These are phyloP conservation scores for Termitomyces sp. DNA, from an alignment of 768 basidiomycete genomes.

Conservation along the genomic window DNA sequence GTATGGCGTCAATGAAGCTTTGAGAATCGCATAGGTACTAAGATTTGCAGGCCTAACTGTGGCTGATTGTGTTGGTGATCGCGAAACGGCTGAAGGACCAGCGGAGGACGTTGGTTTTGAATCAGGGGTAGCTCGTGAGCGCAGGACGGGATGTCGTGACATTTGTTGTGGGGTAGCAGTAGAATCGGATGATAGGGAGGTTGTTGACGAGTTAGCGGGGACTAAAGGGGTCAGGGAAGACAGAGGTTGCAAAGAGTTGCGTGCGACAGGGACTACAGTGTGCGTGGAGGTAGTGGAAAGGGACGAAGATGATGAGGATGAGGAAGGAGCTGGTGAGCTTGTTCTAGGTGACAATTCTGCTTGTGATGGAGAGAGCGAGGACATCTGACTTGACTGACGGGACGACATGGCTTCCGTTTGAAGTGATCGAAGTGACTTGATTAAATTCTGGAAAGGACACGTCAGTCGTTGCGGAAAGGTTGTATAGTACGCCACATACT, in stretches of 20 bases:
- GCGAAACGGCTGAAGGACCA: conserved; percentile 9
- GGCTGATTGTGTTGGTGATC: conserved; percentile 13
- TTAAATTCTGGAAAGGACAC: conserved; percentile 25
- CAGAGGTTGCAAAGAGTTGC: conserved; percentile 17
- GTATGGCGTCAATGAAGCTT: conserved; percentile 42
- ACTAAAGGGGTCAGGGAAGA: conserved; percentile 19
- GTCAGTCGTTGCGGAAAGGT: conserved; percentile 5
- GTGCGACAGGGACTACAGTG: conserved; percentile 54
- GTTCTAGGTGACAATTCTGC: conserved; percentile 29
- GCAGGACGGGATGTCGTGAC: conserved; percentile 12
- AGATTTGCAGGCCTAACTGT: conserved; percentile 19
- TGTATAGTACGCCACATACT: conserved; percentile 31
- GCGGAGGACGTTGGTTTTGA: conserved; percentile 15
- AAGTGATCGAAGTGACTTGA: conserved; percentile 34
- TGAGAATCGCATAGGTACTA: conserved; percentile 36
- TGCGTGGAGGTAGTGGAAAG: conserved; percentile 69
- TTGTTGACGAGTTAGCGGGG: conserved; percentile 27
- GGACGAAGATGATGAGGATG: conserved; percentile 62
- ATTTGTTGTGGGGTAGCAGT: conserved; percentile 26
- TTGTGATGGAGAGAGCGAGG: conserved; percentile 17
- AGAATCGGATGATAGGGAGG: conserved; percentile 32
- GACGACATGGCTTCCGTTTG: conserved; percentile 31
- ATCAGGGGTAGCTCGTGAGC: conserved; percentile 15
- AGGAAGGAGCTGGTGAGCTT: conserved; percentile 46
- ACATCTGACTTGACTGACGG: conserved; percentile 19